Conservation (phyloP, 2,329 filamentous ascomycete species). For the Pseudogymnoascus sp. region DNA sequence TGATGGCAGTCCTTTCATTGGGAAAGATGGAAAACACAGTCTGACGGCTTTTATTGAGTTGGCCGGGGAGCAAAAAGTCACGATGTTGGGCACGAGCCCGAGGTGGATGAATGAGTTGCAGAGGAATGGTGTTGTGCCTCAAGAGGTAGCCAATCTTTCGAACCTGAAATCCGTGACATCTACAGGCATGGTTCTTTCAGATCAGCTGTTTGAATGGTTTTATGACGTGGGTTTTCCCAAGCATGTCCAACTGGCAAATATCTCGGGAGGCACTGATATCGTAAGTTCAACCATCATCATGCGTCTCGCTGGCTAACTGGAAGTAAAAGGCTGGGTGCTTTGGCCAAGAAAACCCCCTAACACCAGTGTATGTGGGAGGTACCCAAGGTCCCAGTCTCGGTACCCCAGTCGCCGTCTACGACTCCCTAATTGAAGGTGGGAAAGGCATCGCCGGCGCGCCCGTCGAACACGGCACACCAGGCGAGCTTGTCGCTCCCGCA, state of each 20-base stretch:
- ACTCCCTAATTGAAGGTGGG: slow-evolving; percentile 45
- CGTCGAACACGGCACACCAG: slow-evolving; percentile 52
- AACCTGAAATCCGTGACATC: slow-evolving; percentile 53
- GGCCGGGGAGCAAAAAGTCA: slow-evolving; percentile 54
- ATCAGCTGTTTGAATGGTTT: slow-evolving; percentile 72
- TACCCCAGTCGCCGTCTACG: slow-evolving; percentile 50
- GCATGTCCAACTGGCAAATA: slow-evolving; percentile 59
- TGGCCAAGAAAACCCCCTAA: slow-evolving; percentile 56
- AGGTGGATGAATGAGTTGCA: slow-evolving; percentile 67
- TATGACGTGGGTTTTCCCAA: slow-evolving; percentile 58
- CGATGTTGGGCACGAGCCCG: slow-evolving; percentile 66
- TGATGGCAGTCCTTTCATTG: slow-evolving; percentile 65
- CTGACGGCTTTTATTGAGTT: slow-evolving; percentile 53
- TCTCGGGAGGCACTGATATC: slow-evolving; percentile 71
- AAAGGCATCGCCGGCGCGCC: slow-evolving; percentile 32
- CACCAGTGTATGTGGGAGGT: slow-evolving; percentile 53
- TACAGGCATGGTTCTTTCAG: slow-evolving; percentile 75
- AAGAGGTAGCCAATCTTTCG: slow-evolving; percentile 50
- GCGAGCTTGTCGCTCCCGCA: slow-evolving; percentile 62
- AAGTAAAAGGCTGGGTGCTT: slow-evolving; percentile 43
- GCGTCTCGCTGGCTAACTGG: background rate
- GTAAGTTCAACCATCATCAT: slow-evolving; percentile 35
- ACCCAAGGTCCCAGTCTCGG: slow-evolving; percentile 46
- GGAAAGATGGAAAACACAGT: slow-evolving; percentile 43
- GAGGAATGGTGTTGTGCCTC: slow-evolving; percentile 52